Evolutionary conservation across 306 rosid species (phyloP).

Genomic region (Neltuma alba): DNA sequence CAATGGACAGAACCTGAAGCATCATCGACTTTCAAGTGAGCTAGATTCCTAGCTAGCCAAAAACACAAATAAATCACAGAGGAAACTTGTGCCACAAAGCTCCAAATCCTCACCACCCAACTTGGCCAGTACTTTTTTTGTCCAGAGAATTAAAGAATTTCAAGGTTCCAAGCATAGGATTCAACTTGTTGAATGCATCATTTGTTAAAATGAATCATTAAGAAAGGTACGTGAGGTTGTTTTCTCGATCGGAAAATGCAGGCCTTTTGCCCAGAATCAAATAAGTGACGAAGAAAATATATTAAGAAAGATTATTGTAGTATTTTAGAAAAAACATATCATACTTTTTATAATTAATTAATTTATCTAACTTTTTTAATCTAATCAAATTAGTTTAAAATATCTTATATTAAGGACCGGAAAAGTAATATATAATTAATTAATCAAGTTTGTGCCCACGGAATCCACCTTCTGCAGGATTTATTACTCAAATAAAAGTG

Average conservation of each 20-base stretch:
- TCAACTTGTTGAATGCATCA: conserved; percentile 28
- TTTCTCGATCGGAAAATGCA: conserved; percentile 7
- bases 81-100: conserved; percentile 8
- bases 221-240: conserved; percentile 17
- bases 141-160: conserved; percentile 1
- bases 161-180: conserved; percentile 30
- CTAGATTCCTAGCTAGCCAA: conserved; percentile 27
- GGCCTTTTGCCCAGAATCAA: background rate
- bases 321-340: too few species aligned
- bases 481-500: conserved; percentile 33
- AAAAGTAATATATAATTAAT: background rate
- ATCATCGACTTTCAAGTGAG: conserved; percentile 29
- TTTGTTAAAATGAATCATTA: background rate
- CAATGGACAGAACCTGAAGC: conserved; percentile 27
- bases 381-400: too few species aligned
- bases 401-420: too few species aligned
- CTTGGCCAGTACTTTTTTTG: conserved; percentile 10
- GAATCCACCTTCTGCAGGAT: conserved; percentile 43
- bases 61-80: background rate
- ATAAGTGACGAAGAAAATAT: too few species aligned
- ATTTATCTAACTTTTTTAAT: too few species aligned
- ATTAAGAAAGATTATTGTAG: too few species aligned
- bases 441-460: background rate
- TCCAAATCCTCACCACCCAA: conserved; percentile 42
- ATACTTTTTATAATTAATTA: too few species aligned